Evolutionary conservation across 1,284 basidiomycete species (phyloP), one percentile per base, ranked within the genome.

Genomic region (Mycena citricolor): DNA sequence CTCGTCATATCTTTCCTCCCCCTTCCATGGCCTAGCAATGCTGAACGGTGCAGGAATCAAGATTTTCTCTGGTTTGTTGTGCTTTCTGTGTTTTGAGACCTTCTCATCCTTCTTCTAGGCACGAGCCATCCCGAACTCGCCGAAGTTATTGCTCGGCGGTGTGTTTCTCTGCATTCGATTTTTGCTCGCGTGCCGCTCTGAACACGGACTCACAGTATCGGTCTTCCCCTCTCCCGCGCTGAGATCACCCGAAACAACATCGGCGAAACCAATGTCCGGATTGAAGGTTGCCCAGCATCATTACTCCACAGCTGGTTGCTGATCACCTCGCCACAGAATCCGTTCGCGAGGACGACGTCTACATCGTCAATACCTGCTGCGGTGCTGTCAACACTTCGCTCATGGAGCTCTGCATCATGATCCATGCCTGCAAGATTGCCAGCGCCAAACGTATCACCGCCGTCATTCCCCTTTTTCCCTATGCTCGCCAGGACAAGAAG

Each of bases 321-420:
- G 19, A 35, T 46, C 11, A 47, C 17, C 11, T 32, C 29, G 8
- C 4, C 30, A 22, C 34, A 49, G 97, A 99, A 70, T 94, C 90
- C 44, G 97, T 99, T 24, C 89, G 95, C 47, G 95, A 99, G 69
- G 90, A 93, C 68, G 97, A 99, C 67, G 97, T 99, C 44, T 99
- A 99, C 75, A 98, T 99, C 67, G 86, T 99, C 77, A 97, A 95
- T 72, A 95, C 94, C 23, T 90, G 89, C 10, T 90, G 86, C 61
- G 87, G 87, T 42, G 77, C 82, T 44, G 81, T 94, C 60, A 94
- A 93, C 68, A 94, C 90, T 13, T 77, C 90, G 38, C 78, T 97
- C 51, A 93, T 95, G 86, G 94, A 98, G 68, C 79, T 97, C 37
- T 95, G 95, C 65, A 99, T 99, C 66, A 98, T 99, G 94, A 97